Base-by-base conservation (phyloP, 805 yeast species). In the Metschnikowia continentalis region DNA sequence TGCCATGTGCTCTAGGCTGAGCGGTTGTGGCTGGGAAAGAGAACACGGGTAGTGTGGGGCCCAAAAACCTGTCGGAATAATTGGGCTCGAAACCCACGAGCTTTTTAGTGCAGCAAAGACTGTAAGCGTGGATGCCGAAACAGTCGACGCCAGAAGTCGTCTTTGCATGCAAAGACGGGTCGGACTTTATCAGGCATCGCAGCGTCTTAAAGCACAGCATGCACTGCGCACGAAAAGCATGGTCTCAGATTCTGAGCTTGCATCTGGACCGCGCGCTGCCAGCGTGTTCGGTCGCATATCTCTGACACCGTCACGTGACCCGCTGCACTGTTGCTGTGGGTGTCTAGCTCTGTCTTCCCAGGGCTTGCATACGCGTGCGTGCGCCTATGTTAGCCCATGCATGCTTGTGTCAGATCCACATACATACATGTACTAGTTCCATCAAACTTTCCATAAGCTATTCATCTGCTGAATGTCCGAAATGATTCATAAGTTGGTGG, bases 161-260 rank as follows among this genome's bases (percentile, higher is more conserved):
- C 41, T 22, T 30, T 30, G 43, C 43, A 40, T 15, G 43, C 33
- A 26, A 15, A 15, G 35, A 17, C 33, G 10, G 19, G 5, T 15
- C 17, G 13, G 35, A 5, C 22, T 39, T 39, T 23, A 15, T 13
- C 35, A 14, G 36, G 32, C 46, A 32, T 14, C 37, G 46, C 32
- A 32, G 35, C 36, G 36, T 35, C 46, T 42, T 33, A 33, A 42
- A 32, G 33, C 43, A 40, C 46, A 35, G 46, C 46, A 42, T 35
- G 46, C 46, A 33, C 46, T 42, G 46, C 46, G 46, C 46, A 42
- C 37, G 35, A 40, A 39, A 39, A 42, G 46, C 46, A 35, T 33
- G 46, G 46, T 33, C 32, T n/a, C 38, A 42, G 46, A 42, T 42
- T 20, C 22, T 32, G 38, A 17, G 46, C 26, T 40, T 42, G 46